phyloP scores from a whole-genome alignment of 495 filamentous ascomycete genomes.

The Podospora appendiculata region DNA sequence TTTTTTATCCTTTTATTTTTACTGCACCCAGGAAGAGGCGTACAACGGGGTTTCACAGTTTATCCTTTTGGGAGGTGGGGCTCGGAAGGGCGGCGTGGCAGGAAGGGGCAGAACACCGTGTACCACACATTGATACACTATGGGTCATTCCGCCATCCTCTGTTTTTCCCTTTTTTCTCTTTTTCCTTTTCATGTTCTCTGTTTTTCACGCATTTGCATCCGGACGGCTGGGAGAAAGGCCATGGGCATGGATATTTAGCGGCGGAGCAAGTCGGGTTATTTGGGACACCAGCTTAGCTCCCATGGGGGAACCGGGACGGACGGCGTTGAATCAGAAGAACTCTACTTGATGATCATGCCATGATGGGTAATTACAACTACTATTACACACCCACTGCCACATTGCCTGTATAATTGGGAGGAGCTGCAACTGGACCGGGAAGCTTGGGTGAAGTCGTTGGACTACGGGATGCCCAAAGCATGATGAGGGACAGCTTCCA shows the following conservation, averaged over 20 bases:
- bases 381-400: no score
- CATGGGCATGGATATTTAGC: constrained; percentile 4
- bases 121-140: constrained; percentile 20
- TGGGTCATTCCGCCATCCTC: constrained; percentile 16
- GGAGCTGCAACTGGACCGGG: background rate
- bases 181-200: background rate
- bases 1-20: constrained; percentile 12
- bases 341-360: background rate
- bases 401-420: background rate
- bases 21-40: constrained; percentile 18
- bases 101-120: background rate
- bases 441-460: background rate
- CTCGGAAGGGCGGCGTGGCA: background rate
- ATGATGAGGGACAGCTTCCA: no score
- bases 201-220: constrained; percentile 20
- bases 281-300: constrained; percentile 5
- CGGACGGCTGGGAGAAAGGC: constrained; percentile 7
- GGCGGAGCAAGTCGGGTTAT: constrained; percentile 9
- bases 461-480: no score
- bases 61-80: background rate
- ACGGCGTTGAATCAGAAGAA: background rate
- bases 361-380: background rate
- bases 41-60: constrained; percentile 11
- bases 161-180: background rate
- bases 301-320: background rate